Evolutionary conservation across 352 stramenopile genomes (phyloP), one percentile per base, ranked within the genome.

Genomic region (Phytophthora palmivora): DNA sequence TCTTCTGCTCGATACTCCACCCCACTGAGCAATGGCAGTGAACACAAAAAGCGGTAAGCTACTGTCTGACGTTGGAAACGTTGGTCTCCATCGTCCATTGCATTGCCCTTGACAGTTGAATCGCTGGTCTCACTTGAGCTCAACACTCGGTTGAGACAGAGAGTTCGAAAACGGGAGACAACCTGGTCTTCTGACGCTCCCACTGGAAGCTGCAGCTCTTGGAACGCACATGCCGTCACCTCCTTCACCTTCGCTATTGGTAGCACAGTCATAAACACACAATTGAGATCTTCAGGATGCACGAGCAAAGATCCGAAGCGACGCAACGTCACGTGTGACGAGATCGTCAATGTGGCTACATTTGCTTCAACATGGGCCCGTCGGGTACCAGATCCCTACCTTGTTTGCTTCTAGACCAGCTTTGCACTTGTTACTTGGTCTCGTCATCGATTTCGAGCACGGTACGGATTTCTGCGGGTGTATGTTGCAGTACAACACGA

Each of bases 1-100:
- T 83, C 74, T 51, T 84, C 74, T 1, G 54, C 68, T 46, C 67
- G 58, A 32, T 75, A 63, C 39, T 66, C 54, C 1, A 43, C 49
- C 6, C 38, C 58, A 16, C 28, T 28, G 2, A 82, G 50, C 49
- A 89, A 56, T 10, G 82, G 79, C 34, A 89, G 48, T 24, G 79
- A 87, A 2, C 58, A 65, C n/a, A 91, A 52, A 50, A 87, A 91
- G 1, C 82, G 79, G 52, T 88, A 89, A 2, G 79, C 82, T 24
- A 89, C 79, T 9, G 74, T 76, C 59, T 88, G 78, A 9, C 74
- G 78, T 55, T 88, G 76, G 52, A 88, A 91, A 22, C 49, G 33
- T 16, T 74, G 63, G 44, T 71, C 51, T n/a, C 47, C 18, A 21
- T 72, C 53, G 28, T 55, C 48, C 16, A 21, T 36, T 41, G 32